Percentiles rank a stretch among this genome's conserved stretches.
Evolutionary conservation across 179 eudicot species (phyloP).

Genomic region (Carnegiea gigantea): DNA sequence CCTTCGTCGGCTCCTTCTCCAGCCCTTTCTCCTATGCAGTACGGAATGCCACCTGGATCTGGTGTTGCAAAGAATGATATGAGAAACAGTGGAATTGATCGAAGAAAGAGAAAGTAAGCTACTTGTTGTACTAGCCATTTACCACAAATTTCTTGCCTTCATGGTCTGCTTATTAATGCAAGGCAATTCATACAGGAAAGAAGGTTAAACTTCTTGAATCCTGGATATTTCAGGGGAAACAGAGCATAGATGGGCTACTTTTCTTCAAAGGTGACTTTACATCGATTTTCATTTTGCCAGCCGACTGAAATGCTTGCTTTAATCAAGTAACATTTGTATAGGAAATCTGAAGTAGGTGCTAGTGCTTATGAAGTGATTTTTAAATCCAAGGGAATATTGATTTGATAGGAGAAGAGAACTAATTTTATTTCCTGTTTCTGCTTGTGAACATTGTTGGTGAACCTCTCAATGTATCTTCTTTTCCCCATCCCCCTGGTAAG

Average conservation of each 20-base stretch:
- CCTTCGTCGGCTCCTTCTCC: slow-evolving; percentile 60
- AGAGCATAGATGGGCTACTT: background rate
- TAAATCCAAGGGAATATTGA: too few species aligned
- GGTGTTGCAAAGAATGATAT: slow-evolving; percentile 60
- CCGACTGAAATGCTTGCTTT: background rate
- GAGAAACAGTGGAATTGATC: slow-evolving; percentile 64
- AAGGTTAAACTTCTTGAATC: slow-evolving; percentile 12
- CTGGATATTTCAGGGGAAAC: slow-evolving; percentile 8
- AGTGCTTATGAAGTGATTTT: too few species aligned
- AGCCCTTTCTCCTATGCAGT: slow-evolving; percentile 78
- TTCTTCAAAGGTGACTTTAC: slow-evolving; percentile 14
- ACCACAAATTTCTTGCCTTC: background rate
- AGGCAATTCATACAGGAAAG: slow-evolving; percentile 29
- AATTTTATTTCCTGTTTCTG: background rate
- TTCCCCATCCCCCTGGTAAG: too few species aligned
- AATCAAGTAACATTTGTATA: background rate
- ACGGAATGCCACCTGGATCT: slow-evolving; percentile 62
- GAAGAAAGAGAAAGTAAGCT: slow-evolving; percentile 85
- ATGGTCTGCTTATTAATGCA: slow-evolving; percentile 9
- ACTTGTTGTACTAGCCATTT: slow-evolving; percentile 2
- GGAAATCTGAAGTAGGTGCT: too few species aligned
- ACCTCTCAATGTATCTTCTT: too few species aligned
- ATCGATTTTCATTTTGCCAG: background rate
- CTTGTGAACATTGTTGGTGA: background rate
- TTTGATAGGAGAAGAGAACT: too few species aligned